Conservation (phyloP, 2,329 filamentous ascomycete genomes). For the Arthrobotrys entomopaga region DNA sequence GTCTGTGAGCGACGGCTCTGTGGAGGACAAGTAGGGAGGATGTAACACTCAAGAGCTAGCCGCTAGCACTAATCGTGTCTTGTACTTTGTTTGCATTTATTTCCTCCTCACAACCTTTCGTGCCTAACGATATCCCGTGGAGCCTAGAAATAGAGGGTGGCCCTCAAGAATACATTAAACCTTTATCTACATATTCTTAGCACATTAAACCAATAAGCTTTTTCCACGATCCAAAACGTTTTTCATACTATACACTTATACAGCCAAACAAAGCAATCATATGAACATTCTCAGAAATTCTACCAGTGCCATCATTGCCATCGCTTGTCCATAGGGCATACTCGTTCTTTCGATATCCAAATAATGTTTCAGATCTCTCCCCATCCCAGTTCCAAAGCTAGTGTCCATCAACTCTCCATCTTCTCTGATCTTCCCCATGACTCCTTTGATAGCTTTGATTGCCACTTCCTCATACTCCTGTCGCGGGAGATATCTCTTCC, state of each 20-base stretch:
- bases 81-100: too few relatives aligned
- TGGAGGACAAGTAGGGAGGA: conserved; percentile 13
- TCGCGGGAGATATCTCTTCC: conserved; percentile 74
- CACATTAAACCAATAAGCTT: too few relatives aligned
- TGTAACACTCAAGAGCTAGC: too few relatives aligned
- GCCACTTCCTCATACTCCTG: conserved; percentile 70
- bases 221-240: too few relatives aligned
- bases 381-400: conserved; percentile 83
- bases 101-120: too few relatives aligned
- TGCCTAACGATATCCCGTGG: too few relatives aligned
- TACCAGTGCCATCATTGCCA: conserved; percentile 83
- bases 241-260: too few relatives aligned
- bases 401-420: conserved; percentile 78
- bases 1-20: conserved; percentile 29
- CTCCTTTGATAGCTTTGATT: conserved; percentile 73
- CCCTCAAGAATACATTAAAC: too few relatives aligned
- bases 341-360: conserved; percentile 79
- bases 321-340: conserved; percentile 86
- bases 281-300: conserved; percentile 75
- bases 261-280: conserved; percentile 57
- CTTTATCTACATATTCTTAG: too few relatives aligned
- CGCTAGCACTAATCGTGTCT: too few relatives aligned
- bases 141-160: too few relatives aligned
- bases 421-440: conserved; percentile 72
- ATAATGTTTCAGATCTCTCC: conserved; percentile 77